Conservation (phyloP, 768 basidiomycete species). For the Lactarius quietus region DNA sequence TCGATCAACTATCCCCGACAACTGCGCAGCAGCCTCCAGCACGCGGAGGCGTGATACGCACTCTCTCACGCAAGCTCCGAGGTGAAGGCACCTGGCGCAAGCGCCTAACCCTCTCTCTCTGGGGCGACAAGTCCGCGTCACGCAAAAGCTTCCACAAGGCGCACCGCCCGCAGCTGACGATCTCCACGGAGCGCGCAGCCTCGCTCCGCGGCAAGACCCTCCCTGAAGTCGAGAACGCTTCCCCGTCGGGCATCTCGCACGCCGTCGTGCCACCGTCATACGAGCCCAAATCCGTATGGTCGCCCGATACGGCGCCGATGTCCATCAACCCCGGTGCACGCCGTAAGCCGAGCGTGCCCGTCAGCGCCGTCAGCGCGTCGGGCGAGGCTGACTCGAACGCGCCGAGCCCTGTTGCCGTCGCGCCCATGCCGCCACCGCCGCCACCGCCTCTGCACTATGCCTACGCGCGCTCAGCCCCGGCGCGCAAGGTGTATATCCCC, state of each 20-base stretch:
- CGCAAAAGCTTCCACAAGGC: constrained; percentile 22
- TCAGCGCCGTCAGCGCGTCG: constrained; percentile 36
- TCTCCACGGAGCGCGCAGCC: constrained; percentile 44
- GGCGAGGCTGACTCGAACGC: constrained; percentile 29
- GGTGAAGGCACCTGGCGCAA: constrained; percentile 18
- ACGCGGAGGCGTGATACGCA: constrained; percentile 2
- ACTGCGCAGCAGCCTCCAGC: constrained; percentile 10
- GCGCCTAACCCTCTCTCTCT: constrained; percentile 24
- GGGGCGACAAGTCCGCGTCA: constrained; percentile 26
- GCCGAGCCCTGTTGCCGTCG: constrained; percentile 31
- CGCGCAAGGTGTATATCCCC: constrained; percentile 21
- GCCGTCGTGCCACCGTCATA: not conserved
- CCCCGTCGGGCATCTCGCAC: constrained; percentile 27
- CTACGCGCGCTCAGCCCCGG: not conserved
- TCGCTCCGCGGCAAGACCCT: constrained; percentile 28
- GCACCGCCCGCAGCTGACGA: constrained; percentile 35
- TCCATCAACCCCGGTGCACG: constrained; percentile 28
- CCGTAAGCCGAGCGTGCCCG: constrained; percentile 37
- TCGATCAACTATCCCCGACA: constrained; percentile 33
- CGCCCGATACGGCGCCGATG: constrained; percentile 28
- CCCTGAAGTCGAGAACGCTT: constrained; percentile 33
- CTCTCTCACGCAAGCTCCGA: constrained; percentile 28
- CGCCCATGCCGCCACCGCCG: constrained; percentile 25
- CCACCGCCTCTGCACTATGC: constrained; percentile 22
- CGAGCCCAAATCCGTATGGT: constrained; percentile 32